Evolutionary conservation across 495 filamentous ascomycete genomes (phyloP).

Genomic region (Penicillium robsamsonii): DNA sequence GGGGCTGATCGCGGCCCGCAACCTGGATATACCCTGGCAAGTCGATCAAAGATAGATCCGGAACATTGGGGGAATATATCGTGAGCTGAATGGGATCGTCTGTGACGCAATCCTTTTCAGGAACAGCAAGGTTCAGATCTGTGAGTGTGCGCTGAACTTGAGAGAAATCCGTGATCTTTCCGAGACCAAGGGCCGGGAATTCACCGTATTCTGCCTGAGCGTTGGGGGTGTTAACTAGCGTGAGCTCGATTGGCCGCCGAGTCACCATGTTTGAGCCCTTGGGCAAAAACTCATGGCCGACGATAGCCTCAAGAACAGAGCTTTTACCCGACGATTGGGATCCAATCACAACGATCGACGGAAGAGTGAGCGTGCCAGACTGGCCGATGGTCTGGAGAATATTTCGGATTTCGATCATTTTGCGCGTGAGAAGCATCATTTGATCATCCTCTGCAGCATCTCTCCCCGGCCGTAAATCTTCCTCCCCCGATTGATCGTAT

Average conservation of each 20-base stretch:
- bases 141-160: slow-evolving; percentile 91
- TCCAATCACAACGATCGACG: slow-evolving; percentile 97
- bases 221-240: slow-evolving; percentile 91
- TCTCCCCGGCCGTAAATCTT: slow-evolving; percentile 61
- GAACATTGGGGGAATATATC: slow-evolving; percentile 93
- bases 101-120: slow-evolving; percentile 84
- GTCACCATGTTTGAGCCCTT: slow-evolving; percentile 99
- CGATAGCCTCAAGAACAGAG: slow-evolving; percentile 94
- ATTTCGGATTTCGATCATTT: slow-evolving; percentile 98
- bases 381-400: slow-evolving; percentile 90
- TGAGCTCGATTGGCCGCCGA: slow-evolving; percentile 91
- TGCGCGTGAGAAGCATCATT: slow-evolving; percentile 98
- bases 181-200: slow-evolving; percentile 87
- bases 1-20: slow-evolving; percentile 82
- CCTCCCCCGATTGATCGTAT: slow-evolving; percentile 67
- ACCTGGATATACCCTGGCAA: slow-evolving; percentile 98
- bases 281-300: slow-evolving; percentile 95
- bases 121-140: slow-evolving; percentile 90
- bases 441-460: slow-evolving; percentile 85
- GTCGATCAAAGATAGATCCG: slow-evolving; percentile 94
- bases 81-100: slow-evolving; percentile 96
- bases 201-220: slow-evolving; percentile 91
- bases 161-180: slow-evolving; percentile 89
- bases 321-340: slow-evolving; percentile 98
- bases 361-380: slow-evolving; percentile 78